Evolutionary conservation across 1,139 yeast genomes (phyloP).

Genomic region (Suhomyces bribrorum): DNA sequence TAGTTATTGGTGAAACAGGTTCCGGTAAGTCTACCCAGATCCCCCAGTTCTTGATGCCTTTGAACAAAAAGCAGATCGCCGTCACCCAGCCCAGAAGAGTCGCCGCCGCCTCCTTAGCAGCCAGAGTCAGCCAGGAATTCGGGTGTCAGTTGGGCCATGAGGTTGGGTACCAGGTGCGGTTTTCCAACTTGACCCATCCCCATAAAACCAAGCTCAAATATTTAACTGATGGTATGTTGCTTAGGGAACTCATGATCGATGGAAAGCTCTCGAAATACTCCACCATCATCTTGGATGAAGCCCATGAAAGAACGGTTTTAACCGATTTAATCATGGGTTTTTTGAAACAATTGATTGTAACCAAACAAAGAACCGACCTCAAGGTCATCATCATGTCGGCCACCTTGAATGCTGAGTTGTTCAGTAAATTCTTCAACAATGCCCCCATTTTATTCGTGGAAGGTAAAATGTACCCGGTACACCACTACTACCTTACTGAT

Average conservation of each 20-base stretch:
- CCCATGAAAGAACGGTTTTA: conserved; percentile 92
- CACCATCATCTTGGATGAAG: conserved; percentile 89
- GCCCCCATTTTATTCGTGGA: conserved; percentile 85
- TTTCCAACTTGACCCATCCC: conserved; percentile 45
- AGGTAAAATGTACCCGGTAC: conserved; percentile 87
- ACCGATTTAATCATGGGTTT: conserved; percentile 92
- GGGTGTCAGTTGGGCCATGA: conserved; percentile 75
- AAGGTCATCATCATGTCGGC: conserved; percentile 86
- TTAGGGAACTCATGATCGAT: conserved; percentile 86
- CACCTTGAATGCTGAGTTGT: conserved; percentile 89
- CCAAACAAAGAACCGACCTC: conserved; percentile 53
- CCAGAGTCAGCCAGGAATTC: conserved; percentile 87
- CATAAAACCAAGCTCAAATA: conserved; percentile 70
- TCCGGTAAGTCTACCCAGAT: conserved; percentile 98
- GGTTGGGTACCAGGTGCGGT: conserved; percentile 95
- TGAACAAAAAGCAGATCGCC: conserved; percentile 62
- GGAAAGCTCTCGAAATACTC: conserved; percentile 62
- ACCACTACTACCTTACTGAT: conserved; percentile 62
- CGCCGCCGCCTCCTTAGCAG: conserved; percentile 93
- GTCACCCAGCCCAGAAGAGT: conserved; percentile 98
- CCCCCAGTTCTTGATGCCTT: conserved; percentile 78
- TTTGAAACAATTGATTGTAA: conserved; percentile 60
- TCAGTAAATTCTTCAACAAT: conserved; percentile 70
- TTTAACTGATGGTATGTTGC: conserved; percentile 94
- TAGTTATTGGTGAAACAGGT: conserved; percentile 95